phyloP scores from a whole-genome alignment of 805 yeast species.

The Lachancea cidri region DNA sequence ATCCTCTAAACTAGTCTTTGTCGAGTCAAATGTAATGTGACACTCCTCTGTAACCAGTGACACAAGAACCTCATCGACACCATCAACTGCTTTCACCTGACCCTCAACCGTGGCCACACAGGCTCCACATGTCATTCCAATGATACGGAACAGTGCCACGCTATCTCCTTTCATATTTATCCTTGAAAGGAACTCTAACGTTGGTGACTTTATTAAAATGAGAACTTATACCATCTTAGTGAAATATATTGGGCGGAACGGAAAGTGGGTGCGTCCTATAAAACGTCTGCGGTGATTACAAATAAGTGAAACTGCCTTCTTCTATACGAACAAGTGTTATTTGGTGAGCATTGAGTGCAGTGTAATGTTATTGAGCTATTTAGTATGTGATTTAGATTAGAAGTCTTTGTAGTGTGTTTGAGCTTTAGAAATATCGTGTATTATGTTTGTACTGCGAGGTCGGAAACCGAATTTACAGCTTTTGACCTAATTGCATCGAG shows the following conservation, averaged over 20 bases:
- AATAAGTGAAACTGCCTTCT: neutral
- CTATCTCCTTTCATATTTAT: conserved; percentile 1
- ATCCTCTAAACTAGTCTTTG: conserved; percentile 28
- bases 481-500: too few species aligned
- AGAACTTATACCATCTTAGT: neutral
- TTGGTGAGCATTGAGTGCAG: too few species aligned
- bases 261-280: neutral
- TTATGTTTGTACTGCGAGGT: too few species aligned
- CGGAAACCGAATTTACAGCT: too few species aligned
- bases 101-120: conserved; percentile 66
- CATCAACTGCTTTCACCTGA: conserved; percentile 43
- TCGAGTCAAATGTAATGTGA: conserved; percentile 42
- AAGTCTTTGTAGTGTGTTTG: too few species aligned
- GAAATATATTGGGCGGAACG: neutral
- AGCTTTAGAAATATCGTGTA: too few species aligned
- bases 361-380: too few species aligned
- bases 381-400: too few species aligned
- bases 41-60: conserved; percentile 77
- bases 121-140: conserved; percentile 92
- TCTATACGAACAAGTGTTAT: too few species aligned
- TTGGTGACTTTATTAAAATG: neutral
- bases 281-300: neutral
- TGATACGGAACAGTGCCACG: conserved; percentile 11
- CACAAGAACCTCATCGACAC: conserved; percentile 52
- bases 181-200: neutral